Conservation (phyloP, 257 asterid species). For the Gentiana macrophylla region DNA sequence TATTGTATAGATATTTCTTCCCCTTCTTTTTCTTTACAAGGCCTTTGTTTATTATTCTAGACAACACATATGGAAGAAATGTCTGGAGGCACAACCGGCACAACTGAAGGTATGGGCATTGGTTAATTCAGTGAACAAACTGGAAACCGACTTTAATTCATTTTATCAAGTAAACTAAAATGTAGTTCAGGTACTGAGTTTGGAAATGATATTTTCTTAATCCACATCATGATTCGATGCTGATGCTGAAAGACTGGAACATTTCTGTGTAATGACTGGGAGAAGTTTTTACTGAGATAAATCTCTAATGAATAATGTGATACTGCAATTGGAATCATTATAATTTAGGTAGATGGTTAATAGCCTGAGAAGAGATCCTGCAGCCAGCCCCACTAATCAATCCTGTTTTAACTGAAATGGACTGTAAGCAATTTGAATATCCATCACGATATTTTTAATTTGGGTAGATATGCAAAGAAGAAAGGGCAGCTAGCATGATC, state of each 20-base stretch:
- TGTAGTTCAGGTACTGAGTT: neutral
- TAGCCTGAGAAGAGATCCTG: neutral
- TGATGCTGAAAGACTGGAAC: neutral
- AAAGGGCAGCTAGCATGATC: neutral
- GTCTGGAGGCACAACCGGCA: slow-evolving; percentile 20
- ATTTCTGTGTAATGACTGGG: too few relatives aligned
- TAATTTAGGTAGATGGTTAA: too few relatives aligned
- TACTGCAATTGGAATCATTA: too few relatives aligned
- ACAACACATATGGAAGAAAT: slow-evolving; percentile 37
- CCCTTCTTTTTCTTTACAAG: neutral
- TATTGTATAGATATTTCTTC: neutral
- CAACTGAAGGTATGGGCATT: slow-evolving; percentile 32
- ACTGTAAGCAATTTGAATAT: neutral
- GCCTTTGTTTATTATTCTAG: slow-evolving; percentile 17
- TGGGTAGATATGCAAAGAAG: neutral
- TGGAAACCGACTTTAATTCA: too few relatives aligned
- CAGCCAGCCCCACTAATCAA: neutral
- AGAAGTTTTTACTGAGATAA: too few relatives aligned
- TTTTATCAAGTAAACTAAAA: neutral
- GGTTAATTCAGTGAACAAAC: neutral
- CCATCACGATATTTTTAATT: neutral
- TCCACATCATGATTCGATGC: neutral
- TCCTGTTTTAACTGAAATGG: slow-evolving; percentile 1
- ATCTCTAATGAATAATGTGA: too few relatives aligned
- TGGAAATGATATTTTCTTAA: neutral